phyloP scores from a whole-genome alignment of 179 eudicot species.

The Vitellaria paradoxa region DNA sequence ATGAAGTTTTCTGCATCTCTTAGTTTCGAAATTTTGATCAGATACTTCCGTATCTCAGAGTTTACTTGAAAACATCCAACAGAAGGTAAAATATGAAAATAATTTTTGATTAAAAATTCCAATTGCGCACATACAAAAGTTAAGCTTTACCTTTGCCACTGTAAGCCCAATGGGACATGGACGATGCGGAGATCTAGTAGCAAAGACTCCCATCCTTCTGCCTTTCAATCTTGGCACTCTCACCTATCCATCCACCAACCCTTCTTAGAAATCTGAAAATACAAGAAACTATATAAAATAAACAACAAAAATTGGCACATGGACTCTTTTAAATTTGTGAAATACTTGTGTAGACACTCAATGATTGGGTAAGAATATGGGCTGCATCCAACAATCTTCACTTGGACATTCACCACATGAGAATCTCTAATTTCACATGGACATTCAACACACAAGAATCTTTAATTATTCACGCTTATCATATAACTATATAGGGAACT shows the following conservation, averaged over 20 bases:
- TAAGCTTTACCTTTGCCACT: slow-evolving; percentile 75
- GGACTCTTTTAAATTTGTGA: neutral
- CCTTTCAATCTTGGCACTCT: slow-evolving; percentile 92
- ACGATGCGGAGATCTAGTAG: slow-evolving; percentile 98
- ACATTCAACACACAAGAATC: neutral
- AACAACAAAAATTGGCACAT: neutral
- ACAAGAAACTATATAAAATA: neutral
- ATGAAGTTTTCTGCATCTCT: neutral
- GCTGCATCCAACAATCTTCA: too few species aligned
- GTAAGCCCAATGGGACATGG: slow-evolving; percentile 98
- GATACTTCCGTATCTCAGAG: neutral
- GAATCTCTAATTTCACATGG: neutral
- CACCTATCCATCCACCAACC: slow-evolving; percentile 52
- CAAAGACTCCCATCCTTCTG: slow-evolving; percentile 81
- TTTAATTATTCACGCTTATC: neutral
- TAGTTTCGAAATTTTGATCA: neutral
- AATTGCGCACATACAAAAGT: slow-evolving; percentile 4
- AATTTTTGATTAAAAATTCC: neutral
- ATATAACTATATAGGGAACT: neutral
- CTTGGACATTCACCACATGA: too few species aligned
- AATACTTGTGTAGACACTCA: neutral
- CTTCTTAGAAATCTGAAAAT: slow-evolving; percentile 1
- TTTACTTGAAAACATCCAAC: neutral
- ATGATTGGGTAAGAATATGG: neutral
- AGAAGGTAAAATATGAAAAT: neutral